Evolutionary conservation across 129 eudicot genomes (phyloP).

Genomic region (Heracleum sosnowskyi): DNA sequence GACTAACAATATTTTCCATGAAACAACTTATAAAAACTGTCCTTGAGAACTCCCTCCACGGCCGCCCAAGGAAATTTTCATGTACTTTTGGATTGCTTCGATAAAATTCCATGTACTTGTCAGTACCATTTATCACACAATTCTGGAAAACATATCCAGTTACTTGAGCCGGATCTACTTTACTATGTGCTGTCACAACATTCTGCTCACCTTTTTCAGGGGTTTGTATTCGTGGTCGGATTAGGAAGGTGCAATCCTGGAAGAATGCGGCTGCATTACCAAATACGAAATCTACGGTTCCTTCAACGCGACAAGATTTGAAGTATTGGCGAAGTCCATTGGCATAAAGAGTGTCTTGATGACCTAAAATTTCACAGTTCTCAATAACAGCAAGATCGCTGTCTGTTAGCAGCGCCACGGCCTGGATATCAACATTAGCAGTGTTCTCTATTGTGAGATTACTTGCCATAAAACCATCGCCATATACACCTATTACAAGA

Average conservation of each 20-base stretch:
- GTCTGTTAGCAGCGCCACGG: too few relatives aligned
- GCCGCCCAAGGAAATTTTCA: conserved; percentile 20
- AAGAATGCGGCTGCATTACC: too few relatives aligned
- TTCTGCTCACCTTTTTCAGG: too few relatives aligned
- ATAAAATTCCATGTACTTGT: conserved; percentile 14
- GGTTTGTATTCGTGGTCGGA: too few relatives aligned
- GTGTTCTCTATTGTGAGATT: conserved; percentile 30
- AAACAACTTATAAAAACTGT: conserved; percentile 33
- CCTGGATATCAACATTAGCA: conserved; percentile 34
- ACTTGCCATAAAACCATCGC: conserved; percentile 30
- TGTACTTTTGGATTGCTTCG: conserved; percentile 1
- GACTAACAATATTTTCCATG: conserved; percentile 27
- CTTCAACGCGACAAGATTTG: too few relatives aligned
- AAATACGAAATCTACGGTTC: too few relatives aligned
- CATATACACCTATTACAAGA: conserved; percentile 16
- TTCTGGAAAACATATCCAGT: conserved; percentile 30
- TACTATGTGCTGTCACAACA: too few relatives aligned
- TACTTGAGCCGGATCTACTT: conserved; percentile 29
- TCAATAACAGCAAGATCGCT: conserved; percentile 27
- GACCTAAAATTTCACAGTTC: conserved; percentile 30
- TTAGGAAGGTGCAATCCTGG: too few relatives aligned
- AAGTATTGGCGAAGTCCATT: too few relatives aligned
- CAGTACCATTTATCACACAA: conserved; percentile 27
- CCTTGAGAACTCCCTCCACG: conserved; percentile 41
- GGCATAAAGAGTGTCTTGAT: conserved; percentile 40